Percentiles rank a stretch among this genome's conserved stretches.
phyloP scores from a whole-genome alignment of 1,284 basidiomycete genomes.

The Ustilago bromivora region DNA sequence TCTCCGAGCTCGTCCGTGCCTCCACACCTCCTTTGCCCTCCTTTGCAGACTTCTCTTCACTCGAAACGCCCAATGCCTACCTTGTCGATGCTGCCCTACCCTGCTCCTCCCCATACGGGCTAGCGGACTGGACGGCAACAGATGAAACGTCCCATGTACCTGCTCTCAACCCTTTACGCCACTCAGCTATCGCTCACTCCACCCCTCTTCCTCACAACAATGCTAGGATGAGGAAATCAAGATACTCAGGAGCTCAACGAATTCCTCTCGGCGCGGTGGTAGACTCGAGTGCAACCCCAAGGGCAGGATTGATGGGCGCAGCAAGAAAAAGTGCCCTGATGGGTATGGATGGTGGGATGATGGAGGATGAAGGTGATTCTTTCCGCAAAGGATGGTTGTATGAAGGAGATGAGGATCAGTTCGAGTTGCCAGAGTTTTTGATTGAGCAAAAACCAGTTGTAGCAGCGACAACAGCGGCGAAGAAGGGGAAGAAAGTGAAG shows the following conservation, averaged over 20 bases:
- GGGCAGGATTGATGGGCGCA: slow-evolving; percentile 7
- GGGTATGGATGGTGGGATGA: neutral
- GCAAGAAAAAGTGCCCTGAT: neutral
- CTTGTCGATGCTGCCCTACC: slow-evolving; percentile 36
- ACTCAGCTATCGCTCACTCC: slow-evolving; percentile 16
- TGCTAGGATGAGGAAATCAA: slow-evolving; percentile 15
- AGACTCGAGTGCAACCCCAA: slow-evolving; percentile 6
- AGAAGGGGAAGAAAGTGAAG: slow-evolving; percentile 19
- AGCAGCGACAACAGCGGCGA: slow-evolving; percentile 3
- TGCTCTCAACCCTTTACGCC: slow-evolving; percentile 12
- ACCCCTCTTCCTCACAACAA: slow-evolving; percentile 21
- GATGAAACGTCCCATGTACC: slow-evolving; percentile 43
- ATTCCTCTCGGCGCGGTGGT: neutral
- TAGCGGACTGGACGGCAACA: slow-evolving; percentile 44
- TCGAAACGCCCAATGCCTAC: slow-evolving; percentile 30
- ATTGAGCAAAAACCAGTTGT: slow-evolving; percentile 25
- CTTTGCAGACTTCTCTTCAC: slow-evolving; percentile 29
- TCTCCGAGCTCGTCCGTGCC: slow-evolving; percentile 44
- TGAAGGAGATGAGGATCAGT: slow-evolving; percentile 19
- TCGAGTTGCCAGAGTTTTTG: slow-evolving; percentile 35
- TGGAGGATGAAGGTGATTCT: slow-evolving; percentile 40
- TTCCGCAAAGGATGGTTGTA: slow-evolving; percentile 38
- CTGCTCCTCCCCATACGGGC: slow-evolving; percentile 32
- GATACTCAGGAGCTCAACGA: slow-evolving; percentile 44
- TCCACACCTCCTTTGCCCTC: slow-evolving; percentile 39